Evolutionary conservation across 2,329 filamentous ascomycete genomes (phyloP), one percentile per base, ranked within the genome.

Genomic region (Claviceps maximensis): DNA sequence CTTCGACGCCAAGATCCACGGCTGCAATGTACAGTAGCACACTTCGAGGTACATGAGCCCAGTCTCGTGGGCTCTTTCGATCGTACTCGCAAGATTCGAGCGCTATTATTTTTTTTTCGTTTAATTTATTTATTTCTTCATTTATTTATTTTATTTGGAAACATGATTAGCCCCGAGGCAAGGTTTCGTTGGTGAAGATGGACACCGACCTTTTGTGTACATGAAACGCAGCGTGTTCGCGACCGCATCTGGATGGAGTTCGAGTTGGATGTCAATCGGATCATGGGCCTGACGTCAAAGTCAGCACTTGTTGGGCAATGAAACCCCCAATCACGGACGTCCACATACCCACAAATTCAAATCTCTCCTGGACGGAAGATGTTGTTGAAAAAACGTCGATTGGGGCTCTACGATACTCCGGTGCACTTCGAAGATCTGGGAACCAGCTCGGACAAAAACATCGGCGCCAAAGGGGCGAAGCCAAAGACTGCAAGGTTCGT

Each of bases 361-460:
- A 65, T 45, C 55, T 45, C 31, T 59, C 60, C 31, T 61, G 56
- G 62, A 60, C 36, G 65, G 64, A 8, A 71, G 59, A 21, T 61
- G 58, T n/a, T 65, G 59, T 5, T 62, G 61, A 49, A 71, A 65
- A 62, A 63, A 69, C 6, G 56, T 61, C 6, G 69, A 69, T 25
- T 67, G 59, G 3, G 61, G 55, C 42, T 57, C 55, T 25, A 71
- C 55, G 49, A 71, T 61, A 40, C 64, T 61, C 41, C 68, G 68
- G 54, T 71, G 68, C n/a, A 67, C 57, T 55, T 57, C 50, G 52
- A 65, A 64, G 38, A 54, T 54, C 52, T 57, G 53, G 3, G 45
- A 52, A 17, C 60, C 61, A 15, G 59, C 58, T 23, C 57, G 55
- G 51, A 68, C 58, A 38, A 63, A 54, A 46, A 69, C 59, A 55